Base-by-base conservation (phyloP, 1,139 yeast species). In the Ashbya aceris region DNA sequence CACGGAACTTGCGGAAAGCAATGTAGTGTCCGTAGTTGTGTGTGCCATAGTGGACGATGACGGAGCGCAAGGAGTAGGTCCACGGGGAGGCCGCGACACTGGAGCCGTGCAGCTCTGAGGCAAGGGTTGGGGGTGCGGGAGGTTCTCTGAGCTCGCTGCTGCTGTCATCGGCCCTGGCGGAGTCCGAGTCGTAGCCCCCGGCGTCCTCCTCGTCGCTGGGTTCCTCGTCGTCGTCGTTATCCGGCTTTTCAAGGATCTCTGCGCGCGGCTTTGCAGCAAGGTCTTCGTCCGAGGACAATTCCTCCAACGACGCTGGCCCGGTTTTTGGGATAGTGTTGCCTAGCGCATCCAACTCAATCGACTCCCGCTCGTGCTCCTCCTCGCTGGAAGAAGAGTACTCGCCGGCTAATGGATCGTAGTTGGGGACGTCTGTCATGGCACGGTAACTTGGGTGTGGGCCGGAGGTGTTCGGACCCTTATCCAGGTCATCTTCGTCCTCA, bases 1-100 rank as follows among this genome's bases (percentile, higher is more conserved):
- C 94, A 53, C 93, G 73, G 45, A 70, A 73, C 53, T 77, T 80
- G 54, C 96, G 76, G 65, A 75, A 89, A 40, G 94, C 85, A 45
- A 89, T 85, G 60, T 89, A 89, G 61, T 89, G 97, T 13, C 97
- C 97, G 60, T 86, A 89, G 57, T 89, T 86, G 55, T 89, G 96
- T 2, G 95, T 83, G 39, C 97, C 97, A 58, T 80, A 87, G 61
- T 89, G 97, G 1, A 89, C 79, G 39, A 89, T 83, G 1, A 84
- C 93, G 1, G 96, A 86, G 55, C 83, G 83, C 45, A 89, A 70
- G 38, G 77, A 71, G 58, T 89, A 89, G 27, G 72, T 64, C 39
- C 79, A 61, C 9, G 70, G 67, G 2, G 76, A 66, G 23, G 59
- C 55, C 5, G 63, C 61, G 2, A 53, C 53, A 11, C 56, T 54